Base-by-base conservation (phyloP, 768 basidiomycete genomes). In the Suillus weaverae region DNA sequence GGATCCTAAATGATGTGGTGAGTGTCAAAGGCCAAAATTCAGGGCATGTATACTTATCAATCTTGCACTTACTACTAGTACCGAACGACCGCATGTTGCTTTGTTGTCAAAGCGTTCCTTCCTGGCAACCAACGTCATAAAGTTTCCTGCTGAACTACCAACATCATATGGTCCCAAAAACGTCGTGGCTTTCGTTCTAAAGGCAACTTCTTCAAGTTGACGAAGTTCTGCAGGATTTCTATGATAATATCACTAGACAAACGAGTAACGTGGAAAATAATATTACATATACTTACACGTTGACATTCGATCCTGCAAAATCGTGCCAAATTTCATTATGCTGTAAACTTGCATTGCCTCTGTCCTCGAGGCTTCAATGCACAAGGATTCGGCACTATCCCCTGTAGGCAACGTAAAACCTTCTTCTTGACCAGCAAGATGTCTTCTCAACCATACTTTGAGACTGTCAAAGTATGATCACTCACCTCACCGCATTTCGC, bases 391-490 rank as follows among this genome's bases (percentile, higher is more conserved):
- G 50, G 51, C 51, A 51, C 51, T 30, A 67, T 61, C 43, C 64
- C 61, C 55, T 63, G 38, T 36, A 53, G 35, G 44, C 57, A 62
- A 20, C 46, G 11, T 63, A 48, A 30, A 33, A 62, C 26, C 39
- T 41, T 60, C 61, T 44, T 68, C 62, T 56, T 64, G 59, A 56
- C 51, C 48, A 26, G 33, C 63, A 63, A 67, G 53, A 77, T 77
- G 75, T 66, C 71, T 63, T 60, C 66, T 63, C 68, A 83, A 18
- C 89, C 88, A 10, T 84, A 89, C 70, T 90, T 89, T 66, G 87
- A 90, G 77, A 85, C 85, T 11, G 86, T 88, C 62, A 89, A 85
- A 79, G 89, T 89, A 71, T 26, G n/a, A 39, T 69, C 60, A 61
- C 63, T 36, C 55, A 32, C 8, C 39, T 41, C 3, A 4, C 35